Base-by-base conservation (phyloP, 2,329 filamentous ascomycete genomes). In the Stachybotrys elegans region DNA sequence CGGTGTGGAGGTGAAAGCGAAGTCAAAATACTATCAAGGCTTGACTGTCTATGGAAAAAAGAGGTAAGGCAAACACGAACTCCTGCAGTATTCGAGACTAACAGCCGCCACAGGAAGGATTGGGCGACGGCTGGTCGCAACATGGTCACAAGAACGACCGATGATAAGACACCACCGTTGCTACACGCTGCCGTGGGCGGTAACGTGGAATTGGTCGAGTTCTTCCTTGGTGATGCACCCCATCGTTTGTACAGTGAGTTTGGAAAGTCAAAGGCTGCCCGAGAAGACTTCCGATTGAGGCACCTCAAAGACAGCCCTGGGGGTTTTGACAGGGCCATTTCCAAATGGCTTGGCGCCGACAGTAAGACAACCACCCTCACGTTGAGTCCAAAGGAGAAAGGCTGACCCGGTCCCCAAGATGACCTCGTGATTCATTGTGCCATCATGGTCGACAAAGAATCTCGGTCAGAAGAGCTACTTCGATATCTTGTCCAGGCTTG, bases 21-120 rank as follows among this genome's bases (percentile, higher is more conserved):
- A 84, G 59, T 79, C 86, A 1, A 75, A 76, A 16, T 87, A 79
- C 60, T 94, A 94, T 57, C 84, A 87, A 61, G 88, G 88, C 0
- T 63, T 92, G 22, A 83, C 80, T 2, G 83, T 94, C 2, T 82
- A 86, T 50, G 87, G 88, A 3, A 81, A 80, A 61, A 91, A 91
- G 57, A 67, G 69, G 70, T 70, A 60, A 22, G 55, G 46, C 20
- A n/a, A 29, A 22, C 32, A 17, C 14, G 2, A 13, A 32, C 12
- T 13, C 16, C 14, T 21, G 3, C 4, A 17, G n/a, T 5, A n/a
- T 19, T 19, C n/a, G 27, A 27, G 19, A 41, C 49, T 61, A 19
- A 57, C 47, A 4, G 14, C 13, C 11, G 13, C 16, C 49, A 27
- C 35, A 71, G 71, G 47, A 70, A 68, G 46, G 87, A 91, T 53